Evolutionary conservation across 805 yeast species (phyloP).

Genomic region (Saccharomycopsis babjevae): DNA sequence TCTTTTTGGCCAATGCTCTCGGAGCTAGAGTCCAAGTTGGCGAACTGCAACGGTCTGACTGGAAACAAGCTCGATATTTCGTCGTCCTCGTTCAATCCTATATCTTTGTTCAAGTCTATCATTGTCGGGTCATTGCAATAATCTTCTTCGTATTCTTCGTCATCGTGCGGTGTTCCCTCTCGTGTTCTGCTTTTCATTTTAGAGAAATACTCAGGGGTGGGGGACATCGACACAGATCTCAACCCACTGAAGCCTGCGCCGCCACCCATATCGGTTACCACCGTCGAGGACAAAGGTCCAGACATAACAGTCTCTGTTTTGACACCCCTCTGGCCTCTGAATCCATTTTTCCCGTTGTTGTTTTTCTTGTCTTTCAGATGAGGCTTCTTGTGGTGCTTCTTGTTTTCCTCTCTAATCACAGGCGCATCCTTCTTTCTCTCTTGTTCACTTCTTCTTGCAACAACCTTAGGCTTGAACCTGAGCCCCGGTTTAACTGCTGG

Average conservation of each 20-base stretch:
- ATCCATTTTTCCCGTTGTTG: conserved; percentile 29
- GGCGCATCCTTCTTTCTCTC: conserved; percentile 68
- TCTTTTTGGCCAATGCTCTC: not conserved
- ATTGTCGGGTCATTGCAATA: conserved; percentile 27
- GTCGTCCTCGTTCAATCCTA: conserved; percentile 32
- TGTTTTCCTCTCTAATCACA: conserved; percentile 27
- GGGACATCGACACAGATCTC: conserved; percentile 20
- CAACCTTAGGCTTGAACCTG: conserved; percentile 79
- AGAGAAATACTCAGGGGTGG: conserved; percentile 28
- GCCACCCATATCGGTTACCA: not conserved
- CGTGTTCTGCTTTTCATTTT: conserved; percentile 12
- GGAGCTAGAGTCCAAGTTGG: conserved; percentile 21
- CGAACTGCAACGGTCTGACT: conserved; percentile 32
- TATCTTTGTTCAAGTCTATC: conserved; percentile 35
- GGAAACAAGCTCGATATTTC: conserved; percentile 29
- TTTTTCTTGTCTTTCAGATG: conserved; percentile 4
- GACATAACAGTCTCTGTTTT: conserved; percentile 57
- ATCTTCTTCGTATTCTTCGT: conserved; percentile 21
- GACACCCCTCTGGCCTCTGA: conserved; percentile 32
- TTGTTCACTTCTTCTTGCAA: conserved; percentile 73
- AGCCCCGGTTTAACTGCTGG: conserved; percentile 39
- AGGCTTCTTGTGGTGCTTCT: conserved; percentile 9
- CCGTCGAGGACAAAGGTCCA: conserved; percentile 50
- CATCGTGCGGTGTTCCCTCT: conserved; percentile 11
- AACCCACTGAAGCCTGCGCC: not conserved